These are phyloP conservation scores for Metarhizium brunneum DNA, from an alignment of 2,329 filamentous ascomycete species.

Conservation along the genomic window DNA sequence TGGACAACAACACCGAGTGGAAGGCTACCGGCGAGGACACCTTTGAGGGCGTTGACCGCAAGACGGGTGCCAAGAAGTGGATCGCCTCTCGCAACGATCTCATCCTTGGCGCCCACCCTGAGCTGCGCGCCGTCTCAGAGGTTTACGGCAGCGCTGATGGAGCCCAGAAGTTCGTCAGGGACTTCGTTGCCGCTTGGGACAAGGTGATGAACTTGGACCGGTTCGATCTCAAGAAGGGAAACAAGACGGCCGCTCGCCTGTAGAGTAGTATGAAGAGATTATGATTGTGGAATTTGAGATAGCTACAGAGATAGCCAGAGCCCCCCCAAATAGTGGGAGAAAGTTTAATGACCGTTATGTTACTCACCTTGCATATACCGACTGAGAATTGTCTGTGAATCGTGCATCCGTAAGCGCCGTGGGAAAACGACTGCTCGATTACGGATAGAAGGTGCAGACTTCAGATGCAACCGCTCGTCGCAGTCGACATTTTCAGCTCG, in stretches of 20 bases:
- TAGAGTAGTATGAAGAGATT: conserved; percentile 1
- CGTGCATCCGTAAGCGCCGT: no score
- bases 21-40: conserved; percentile 37
- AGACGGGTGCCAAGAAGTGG: conserved; percentile 58
- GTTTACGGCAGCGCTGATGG: conserved; percentile 55
- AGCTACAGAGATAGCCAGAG: no score
- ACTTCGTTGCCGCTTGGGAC: conserved; percentile 62
- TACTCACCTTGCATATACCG: no score
- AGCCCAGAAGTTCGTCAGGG: conserved; percentile 55
- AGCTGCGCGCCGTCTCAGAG: conserved; percentile 62
- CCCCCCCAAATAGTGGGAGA: background rate
- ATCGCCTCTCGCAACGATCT: conserved; percentile 60
- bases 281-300: background rate
- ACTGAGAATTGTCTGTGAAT: no score
- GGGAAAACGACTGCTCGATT: no score
- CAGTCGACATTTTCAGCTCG: no score
- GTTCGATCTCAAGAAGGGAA: conserved; percentile 42
- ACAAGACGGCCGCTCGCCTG: conserved; percentile 9
- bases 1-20: conserved; percentile 60
- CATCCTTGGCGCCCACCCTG: conserved; percentile 64
- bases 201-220: conserved; percentile 70
- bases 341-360: background rate
- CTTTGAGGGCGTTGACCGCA: conserved; percentile 57
- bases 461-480: no score
- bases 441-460: no score